Conservation (phyloP, 116 monocot species). For the Papilionanthe hybrid region DNA sequence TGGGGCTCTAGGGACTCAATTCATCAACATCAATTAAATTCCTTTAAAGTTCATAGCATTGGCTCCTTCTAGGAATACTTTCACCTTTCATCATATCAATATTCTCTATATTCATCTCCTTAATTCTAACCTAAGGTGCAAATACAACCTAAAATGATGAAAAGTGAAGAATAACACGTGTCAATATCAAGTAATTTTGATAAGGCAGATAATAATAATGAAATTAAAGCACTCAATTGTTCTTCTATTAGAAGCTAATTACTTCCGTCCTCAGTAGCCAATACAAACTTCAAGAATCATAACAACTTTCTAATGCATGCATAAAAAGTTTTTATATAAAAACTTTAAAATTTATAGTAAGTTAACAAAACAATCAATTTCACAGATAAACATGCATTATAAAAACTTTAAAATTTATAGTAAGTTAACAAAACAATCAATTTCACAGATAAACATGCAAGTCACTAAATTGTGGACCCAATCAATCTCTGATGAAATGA, state of each 20-base stretch:
- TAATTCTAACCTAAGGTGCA: neutral
- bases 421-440: neutral
- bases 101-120: neutral
- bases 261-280: neutral
- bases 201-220: neutral
- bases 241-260: neutral
- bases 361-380: neutral
- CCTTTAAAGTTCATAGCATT: neutral
- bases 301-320: neutral
- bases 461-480: neutral
- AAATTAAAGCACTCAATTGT: neutral
- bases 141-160: neutral
- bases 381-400: neutral
- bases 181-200: neutral
- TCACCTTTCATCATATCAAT: neutral
- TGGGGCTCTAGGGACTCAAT: neutral
- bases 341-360: neutral
- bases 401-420: neutral
- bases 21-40: neutral
- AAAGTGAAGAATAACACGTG: neutral
- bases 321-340: neutral
- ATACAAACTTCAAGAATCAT: constrained; percentile 6
- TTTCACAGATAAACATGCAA: neutral
- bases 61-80: neutral
- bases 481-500: neutral